Evolutionary conservation across 106 monocot species (phyloP), one percentile per base, ranked within the genome.

Genomic region (Dioscorea dumetorum): DNA sequence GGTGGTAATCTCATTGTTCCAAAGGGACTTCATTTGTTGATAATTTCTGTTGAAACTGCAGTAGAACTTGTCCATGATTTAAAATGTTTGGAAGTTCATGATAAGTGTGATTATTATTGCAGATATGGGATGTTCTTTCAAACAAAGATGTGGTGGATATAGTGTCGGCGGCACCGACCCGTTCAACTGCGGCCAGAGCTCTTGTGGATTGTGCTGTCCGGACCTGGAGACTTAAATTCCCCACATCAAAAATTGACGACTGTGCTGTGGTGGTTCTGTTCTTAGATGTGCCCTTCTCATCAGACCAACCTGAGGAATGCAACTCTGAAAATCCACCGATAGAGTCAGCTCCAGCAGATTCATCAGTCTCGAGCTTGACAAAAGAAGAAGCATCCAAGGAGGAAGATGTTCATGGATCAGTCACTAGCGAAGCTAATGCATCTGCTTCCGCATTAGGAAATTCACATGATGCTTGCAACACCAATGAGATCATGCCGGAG

Each of bases 71-170:
- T 41, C 41, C 41, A 41, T 41, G 41, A 41, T 1, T 28, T 28
- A 28, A 41, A 41, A 41, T 6, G 10, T 41, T 41, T 41, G 2
- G 41, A 6, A 41, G 41, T 41, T 28, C 28, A 28, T 41, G 54
- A 54, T 19, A 54, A 5, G 19, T 8, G 15, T 2, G 15, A 13
- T 54, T 54, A 5, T 20, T 63, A 12, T 21, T 19, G 21, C 71
- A 77, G 77, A 50, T 77, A 13, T 77, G 77, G 77, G 77, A 77
- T 66, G 77, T 77, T 17, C 69, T 77, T 24, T 66, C 71, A 58
- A 77, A 77, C 64, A 53, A 71, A 22, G 71, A 70, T 23, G 77
- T 77, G 1, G 71, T 77, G 13, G 48, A 35, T 14, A 51, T 71
- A 22, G 52, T 71, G 18, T 63, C 77, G 0, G 70, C 77, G 0